Percentiles rank a stretch among this genome's conserved stretches.
These are phyloP conservation scores for slime mould (Dictyostelium discoideum) DNA, from an alignment of 78 protist genomes.

Conservation along the genomic window dicty_2.7 NC_007089.4:6240001-6240500, in stretches of 20 bases:
- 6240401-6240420: background rate
- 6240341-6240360: background rate
- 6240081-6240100: slow-evolving; percentile 18
- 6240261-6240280: slow-evolving; percentile 1
- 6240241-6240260: background rate
- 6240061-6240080: slow-evolving; percentile 24
- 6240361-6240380: slow-evolving; percentile 1
- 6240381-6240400: background rate
- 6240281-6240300: background rate
- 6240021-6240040: slow-evolving; percentile 25
- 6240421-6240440: background rate
- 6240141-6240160: background rate
- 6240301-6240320: background rate
- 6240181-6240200: background rate
- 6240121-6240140: slow-evolving; percentile 2
- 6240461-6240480: background rate
- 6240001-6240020: background rate
- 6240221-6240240: background rate
- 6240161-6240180: background rate
- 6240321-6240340: slow-evolving; percentile 11
- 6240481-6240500: background rate
- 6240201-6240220: background rate
- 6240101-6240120: slow-evolving; percentile 44
- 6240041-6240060: background rate
- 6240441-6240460: background rate